A percentile compares a stretch with the other conserved stretches of the same genome.
phyloP scores from a whole-genome alignment of 768 basidiomycete genomes.

The Rossbeevera mucosa region DNA sequence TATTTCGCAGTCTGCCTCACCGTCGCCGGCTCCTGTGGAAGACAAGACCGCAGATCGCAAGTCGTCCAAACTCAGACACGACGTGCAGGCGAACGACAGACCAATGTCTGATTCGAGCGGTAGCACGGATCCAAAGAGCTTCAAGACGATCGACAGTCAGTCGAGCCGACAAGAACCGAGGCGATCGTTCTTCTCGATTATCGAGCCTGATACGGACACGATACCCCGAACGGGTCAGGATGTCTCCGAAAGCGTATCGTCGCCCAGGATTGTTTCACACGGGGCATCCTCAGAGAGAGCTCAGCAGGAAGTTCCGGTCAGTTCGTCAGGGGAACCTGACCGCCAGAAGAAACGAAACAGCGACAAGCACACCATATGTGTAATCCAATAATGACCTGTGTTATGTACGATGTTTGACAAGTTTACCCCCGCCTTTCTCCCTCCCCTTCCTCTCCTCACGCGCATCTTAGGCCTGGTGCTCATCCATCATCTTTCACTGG shows the following conservation, averaged over 20 bases:
- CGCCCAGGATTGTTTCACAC: slow-evolving; percentile 13
- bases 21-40: slow-evolving; percentile 27
- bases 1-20: slow-evolving; percentile 21
- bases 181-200: slow-evolving; percentile 33
- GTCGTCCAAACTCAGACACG: slow-evolving; percentile 35
- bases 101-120: slow-evolving; percentile 58
- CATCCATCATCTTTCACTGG: slow-evolving; percentile 1
- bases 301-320: slow-evolving; percentile 9
- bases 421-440: neutral
- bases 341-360: slow-evolving; percentile 27
- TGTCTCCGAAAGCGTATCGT: slow-evolving; percentile 19
- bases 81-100: slow-evolving; percentile 38
- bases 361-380: slow-evolving; percentile 25
- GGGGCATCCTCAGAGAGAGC: slow-evolving; percentile 5
- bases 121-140: slow-evolving; percentile 54
- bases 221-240: slow-evolving; percentile 13
- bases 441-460: neutral
- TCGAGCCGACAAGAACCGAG: slow-evolving; percentile 37
- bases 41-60: slow-evolving; percentile 27
- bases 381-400: slow-evolving; percentile 20
- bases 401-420: neutral
- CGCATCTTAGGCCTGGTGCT: neutral
- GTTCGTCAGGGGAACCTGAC: slow-evolving; percentile 11
- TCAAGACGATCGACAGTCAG: slow-evolving; percentile 49
- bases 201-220: slow-evolving; percentile 26